Conservation (phyloP, 140 eudicot species). For the Anethum foeniculum region DNA sequence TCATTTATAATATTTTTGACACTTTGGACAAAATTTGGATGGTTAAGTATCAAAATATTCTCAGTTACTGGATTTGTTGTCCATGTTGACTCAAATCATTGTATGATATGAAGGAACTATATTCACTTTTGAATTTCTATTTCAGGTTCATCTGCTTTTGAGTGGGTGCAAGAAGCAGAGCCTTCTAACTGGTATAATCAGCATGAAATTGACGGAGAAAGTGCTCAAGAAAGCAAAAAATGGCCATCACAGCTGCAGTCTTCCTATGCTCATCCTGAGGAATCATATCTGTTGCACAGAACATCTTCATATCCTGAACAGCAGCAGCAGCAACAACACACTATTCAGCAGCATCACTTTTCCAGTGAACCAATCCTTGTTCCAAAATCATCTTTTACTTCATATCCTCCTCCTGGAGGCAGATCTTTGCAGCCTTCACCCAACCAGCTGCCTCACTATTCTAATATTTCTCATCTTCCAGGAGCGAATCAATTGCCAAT, state of each 20-base stretch:
- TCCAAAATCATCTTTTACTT: constrained; percentile 68
- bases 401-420: constrained; percentile 71
- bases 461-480: constrained; percentile 36
- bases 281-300: constrained; percentile 44
- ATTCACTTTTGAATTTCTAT: neutral
- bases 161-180: constrained; percentile 53
- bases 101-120: neutral
- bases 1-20: neutral
- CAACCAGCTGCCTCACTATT: constrained; percentile 32
- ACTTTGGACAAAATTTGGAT: neutral
- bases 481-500: constrained; percentile 46
- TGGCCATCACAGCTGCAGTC: constrained; percentile 48
- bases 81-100: neutral
- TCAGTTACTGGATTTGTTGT: neutral
- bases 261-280: constrained; percentile 33
- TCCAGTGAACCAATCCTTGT: constrained; percentile 67
- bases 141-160: constrained; percentile 55
- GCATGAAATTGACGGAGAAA: constrained; percentile 31
- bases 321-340: constrained; percentile 24
- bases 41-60: neutral
- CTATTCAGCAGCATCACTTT: constrained; percentile 37
- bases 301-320: constrained; percentile 81
- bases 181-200: constrained; percentile 42
- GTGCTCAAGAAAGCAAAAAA: constrained; percentile 31
- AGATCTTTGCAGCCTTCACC: constrained; percentile 55